Base-by-base conservation (phyloP, 441 rosid species). In the Erodium moschatum region DNA sequence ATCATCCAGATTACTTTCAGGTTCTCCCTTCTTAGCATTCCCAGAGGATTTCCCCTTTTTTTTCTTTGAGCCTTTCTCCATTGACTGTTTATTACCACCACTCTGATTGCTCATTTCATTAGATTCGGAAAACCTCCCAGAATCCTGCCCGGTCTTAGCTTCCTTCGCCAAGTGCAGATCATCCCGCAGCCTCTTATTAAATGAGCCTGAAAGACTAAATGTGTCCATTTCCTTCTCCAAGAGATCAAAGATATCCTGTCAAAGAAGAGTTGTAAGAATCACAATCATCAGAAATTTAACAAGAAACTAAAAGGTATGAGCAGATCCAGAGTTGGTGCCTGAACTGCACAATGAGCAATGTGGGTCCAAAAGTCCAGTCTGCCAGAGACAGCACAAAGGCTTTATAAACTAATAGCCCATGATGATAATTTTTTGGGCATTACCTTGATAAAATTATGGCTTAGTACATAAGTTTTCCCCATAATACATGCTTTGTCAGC, bases 391-490 rank as follows among this genome's bases (percentile, higher is more conserved):
- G 9, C 44, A 40, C 44, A 40, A 40, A 40, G 44, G 44, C 7
- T 40, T 40, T 40, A 40, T 40, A 46, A 48, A 48, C 18, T 12
- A 48, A 48, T 13, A 0, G 56, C 18, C 56, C 56, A 48, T 4
- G 6, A 48, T 48, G 56, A 48, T 48, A n/a, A 48, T 13, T 13
- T 48, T 48, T 48, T 40, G 56, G 64, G n/a, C 64, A 5, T 10
- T 83, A 91, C 98, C 96, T 88, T 91, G 72, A 94, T 77, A 80
- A 89, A 94, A 63, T 78, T 83, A 84, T 74, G 76, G 83, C 98
- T 91, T 78, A 94, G 74, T 70, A 91, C 76, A 76, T 75, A 91
- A 31, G 95, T 85, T 46, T 88, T 91, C 27, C 88, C 93, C 81
- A 89, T 44, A 72, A 88, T 79, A 69, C 91, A 84, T 40, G 82